These are phyloP conservation scores for Fusarium verrucosum DNA, from an alignment of 2,329 filamentous ascomycete genomes.

Conservation along the genomic window DNA sequence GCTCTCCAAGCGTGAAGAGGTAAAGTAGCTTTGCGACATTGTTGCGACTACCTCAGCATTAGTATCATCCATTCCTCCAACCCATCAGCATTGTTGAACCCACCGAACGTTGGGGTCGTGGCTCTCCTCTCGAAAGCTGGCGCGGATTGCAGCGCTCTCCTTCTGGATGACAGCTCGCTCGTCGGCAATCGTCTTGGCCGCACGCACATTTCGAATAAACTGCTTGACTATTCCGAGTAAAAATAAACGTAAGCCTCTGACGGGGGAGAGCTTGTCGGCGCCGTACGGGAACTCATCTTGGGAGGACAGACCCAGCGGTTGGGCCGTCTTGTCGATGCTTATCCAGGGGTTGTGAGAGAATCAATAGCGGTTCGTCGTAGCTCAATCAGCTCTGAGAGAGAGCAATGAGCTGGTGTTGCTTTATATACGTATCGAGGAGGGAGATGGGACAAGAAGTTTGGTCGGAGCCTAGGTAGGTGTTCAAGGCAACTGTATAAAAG, in stretches of 20 bases:
- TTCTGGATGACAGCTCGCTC: slow-evolving; percentile 98
- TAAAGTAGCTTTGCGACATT: slow-evolving; percentile 99
- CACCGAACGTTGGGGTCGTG: slow-evolving; percentile 91
- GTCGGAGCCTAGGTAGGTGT: slow-evolving; percentile 28
- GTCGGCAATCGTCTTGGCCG: slow-evolving; percentile 98
- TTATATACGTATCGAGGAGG: neutral
- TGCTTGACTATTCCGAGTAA: slow-evolving; percentile 81
- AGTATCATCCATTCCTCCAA: slow-evolving; percentile 1
- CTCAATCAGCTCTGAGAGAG: slow-evolving; percentile 38
- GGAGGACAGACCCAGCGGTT: slow-evolving; percentile 46
- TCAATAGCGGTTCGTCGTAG: slow-evolving; percentile 20
- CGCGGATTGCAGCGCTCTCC: slow-evolving; percentile 96
- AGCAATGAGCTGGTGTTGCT: slow-evolving; percentile 19
- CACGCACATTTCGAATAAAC: slow-evolving; percentile 98
- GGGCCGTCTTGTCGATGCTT: slow-evolving; percentile 45
- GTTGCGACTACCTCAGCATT: slow-evolving; percentile 74
- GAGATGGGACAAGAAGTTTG: slow-evolving; percentile 11
- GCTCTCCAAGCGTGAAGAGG: slow-evolving; percentile 95
- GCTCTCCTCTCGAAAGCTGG: slow-evolving; percentile 97
- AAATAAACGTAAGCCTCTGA: slow-evolving; percentile 22
- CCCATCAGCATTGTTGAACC: slow-evolving; percentile 45
- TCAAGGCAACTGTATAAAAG: slow-evolving; percentile 42
- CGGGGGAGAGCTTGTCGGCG: slow-evolving; percentile 14
- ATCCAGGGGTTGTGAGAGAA: slow-evolving; percentile 39
- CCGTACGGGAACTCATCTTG: slow-evolving; percentile 55